phyloP scores from a whole-genome alignment of 2,329 filamentous ascomycete species.

The Aureobasidium pullulans region DNA sequence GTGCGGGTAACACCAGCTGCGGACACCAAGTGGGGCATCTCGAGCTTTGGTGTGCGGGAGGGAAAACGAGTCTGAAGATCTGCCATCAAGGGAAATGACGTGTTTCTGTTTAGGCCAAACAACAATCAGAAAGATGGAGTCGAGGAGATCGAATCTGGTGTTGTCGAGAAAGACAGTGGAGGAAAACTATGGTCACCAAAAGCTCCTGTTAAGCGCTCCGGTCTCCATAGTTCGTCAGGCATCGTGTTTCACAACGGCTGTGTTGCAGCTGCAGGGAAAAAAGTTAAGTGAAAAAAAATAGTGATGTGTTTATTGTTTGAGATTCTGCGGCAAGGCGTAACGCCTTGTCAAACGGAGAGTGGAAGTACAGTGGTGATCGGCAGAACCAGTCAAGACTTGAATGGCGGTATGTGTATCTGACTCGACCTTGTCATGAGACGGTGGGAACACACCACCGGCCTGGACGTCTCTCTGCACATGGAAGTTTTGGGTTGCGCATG shows the following conservation, averaged over 20 bases:
- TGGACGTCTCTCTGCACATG: neutral
- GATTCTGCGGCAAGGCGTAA: constrained; percentile 7
- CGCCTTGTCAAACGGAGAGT: constrained; percentile 11
- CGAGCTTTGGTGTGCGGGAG: constrained; percentile 3
- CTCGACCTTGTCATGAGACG: constrained; percentile 8
- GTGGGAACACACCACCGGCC: neutral
- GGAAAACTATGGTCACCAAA: neutral
- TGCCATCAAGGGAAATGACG: constrained; percentile 12
- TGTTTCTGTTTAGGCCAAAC: constrained; percentile 11
- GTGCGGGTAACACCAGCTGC: constrained; percentile 10
- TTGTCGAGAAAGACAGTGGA: neutral
- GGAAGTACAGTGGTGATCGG: constrained; percentile 5
- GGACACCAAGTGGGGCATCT: constrained; percentile 12
- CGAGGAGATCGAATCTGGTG: neutral
- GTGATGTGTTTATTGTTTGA: constrained; percentile 13
- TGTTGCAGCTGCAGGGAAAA: neutral
- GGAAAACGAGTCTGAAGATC: constrained; percentile 8
- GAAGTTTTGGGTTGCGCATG: neutral
- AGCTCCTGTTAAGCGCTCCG: neutral
- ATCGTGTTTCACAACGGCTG: neutral
- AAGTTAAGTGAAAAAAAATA: neutral
- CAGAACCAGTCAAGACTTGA: neutral
- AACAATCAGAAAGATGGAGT: neutral
- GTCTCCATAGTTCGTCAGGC: neutral
- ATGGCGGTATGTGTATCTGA: constrained; percentile 3